Evolutionary conservation across 31 red algal genomes (phyloP).

Genomic region (Asparagopsis taxiformis): DNA sequence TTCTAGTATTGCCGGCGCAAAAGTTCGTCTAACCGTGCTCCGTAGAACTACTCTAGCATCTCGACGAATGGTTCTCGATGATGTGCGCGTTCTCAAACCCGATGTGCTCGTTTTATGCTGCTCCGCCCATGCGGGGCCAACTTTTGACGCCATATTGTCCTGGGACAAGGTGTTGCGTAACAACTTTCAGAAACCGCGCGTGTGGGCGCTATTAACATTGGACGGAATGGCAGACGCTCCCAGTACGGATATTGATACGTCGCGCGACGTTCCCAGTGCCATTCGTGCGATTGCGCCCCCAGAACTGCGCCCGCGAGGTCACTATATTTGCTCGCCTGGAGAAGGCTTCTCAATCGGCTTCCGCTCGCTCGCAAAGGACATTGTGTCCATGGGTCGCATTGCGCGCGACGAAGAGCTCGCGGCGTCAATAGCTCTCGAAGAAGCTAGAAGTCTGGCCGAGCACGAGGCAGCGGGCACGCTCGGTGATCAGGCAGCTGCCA

Average conservation of each 20-base stretch:
- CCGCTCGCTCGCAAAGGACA: slow-evolving; percentile 56
- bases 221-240: slow-evolving; percentile 12
- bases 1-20: slow-evolving; percentile 39
- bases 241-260: slow-evolving; percentile 3
- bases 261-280: slow-evolving; percentile 32
- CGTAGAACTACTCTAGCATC: slow-evolving; percentile 46
- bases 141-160: slow-evolving; percentile 37
- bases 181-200: slow-evolving; percentile 56
- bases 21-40: slow-evolving; percentile 32
- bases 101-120: slow-evolving; percentile 61
- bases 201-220: slow-evolving; percentile 57
- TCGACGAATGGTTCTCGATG: slow-evolving; percentile 61
- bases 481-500: slow-evolving; percentile 51
- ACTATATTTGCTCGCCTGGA: slow-evolving; percentile 48
- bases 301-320: slow-evolving; percentile 49
- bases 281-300: slow-evolving; percentile 46
- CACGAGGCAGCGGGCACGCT: slow-evolving; percentile 31
- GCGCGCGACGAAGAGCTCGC: slow-evolving; percentile 58
- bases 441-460: slow-evolving; percentile 46
- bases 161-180: slow-evolving; percentile 67
- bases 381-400: slow-evolving; percentile 50
- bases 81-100: slow-evolving; percentile 60
- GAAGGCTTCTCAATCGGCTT: slow-evolving; percentile 60
- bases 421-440: slow-evolving; percentile 44
- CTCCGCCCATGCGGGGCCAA: slow-evolving; percentile 32